Percentiles rank a stretch among this genome's conserved stretches.
These are phyloP conservation scores for Candida adriatica DNA, from an alignment of 805 yeast genomes.

Conservation along the genomic window DNA sequence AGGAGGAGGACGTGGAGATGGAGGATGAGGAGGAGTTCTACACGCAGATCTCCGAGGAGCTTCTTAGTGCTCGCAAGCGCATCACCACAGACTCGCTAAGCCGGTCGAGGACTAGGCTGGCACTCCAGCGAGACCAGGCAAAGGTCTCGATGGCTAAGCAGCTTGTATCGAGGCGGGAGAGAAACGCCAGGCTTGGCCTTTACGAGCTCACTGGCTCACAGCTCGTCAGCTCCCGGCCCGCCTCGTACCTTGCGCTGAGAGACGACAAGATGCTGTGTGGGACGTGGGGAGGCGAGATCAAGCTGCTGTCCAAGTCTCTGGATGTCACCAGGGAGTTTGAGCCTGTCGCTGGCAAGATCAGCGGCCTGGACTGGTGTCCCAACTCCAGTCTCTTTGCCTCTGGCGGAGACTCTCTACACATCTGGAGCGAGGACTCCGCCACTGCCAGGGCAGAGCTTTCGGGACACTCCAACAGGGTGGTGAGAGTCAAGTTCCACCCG, in stretches of 20 bases:
- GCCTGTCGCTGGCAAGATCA: slow-evolving; percentile 52
- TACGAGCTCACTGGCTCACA: slow-evolving; percentile 60
- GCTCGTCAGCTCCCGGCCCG: slow-evolving; percentile 60
- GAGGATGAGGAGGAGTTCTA: slow-evolving; percentile 75
- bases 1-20: slow-evolving; percentile 12
- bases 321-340: slow-evolving; percentile 18
- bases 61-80: slow-evolving; percentile 43
- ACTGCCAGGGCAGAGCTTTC: slow-evolving; percentile 14
- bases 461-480: slow-evolving; percentile 52
- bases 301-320: slow-evolving; percentile 39
- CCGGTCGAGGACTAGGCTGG: slow-evolving; percentile 37
- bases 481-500: slow-evolving; percentile 62
- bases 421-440: slow-evolving; percentile 11
- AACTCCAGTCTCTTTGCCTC: slow-evolving; percentile 22
- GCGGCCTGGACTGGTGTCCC: slow-evolving; percentile 64
- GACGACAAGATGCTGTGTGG: slow-evolving; percentile 53
- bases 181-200: slow-evolving; percentile 28
- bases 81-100: slow-evolving; percentile 48
- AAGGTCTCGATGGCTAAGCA: slow-evolving; percentile 33
- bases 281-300: slow-evolving; percentile 78
- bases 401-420: slow-evolving; percentile 7
- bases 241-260: slow-evolving; percentile 46
- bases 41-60: slow-evolving; percentile 63
- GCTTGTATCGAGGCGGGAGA: slow-evolving; percentile 39
- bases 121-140: slow-evolving; percentile 25